These are phyloP conservation scores for Phaeotremella fagi DNA, from an alignment of 768 basidiomycete species.

Conservation along the genomic window DNA sequence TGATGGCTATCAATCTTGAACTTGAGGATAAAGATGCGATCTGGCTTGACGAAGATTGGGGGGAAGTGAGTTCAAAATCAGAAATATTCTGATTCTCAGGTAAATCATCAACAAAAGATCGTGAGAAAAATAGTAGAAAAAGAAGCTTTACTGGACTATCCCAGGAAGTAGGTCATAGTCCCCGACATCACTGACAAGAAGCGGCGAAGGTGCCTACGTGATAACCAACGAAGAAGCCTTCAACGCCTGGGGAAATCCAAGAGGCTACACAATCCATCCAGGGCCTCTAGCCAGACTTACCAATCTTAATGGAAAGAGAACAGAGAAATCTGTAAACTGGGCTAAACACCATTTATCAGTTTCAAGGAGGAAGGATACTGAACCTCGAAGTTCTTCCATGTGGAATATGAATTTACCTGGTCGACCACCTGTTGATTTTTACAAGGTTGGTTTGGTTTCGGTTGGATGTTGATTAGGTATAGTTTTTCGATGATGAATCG, in stretches of 20 bases:
- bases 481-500: constrained; percentile 61
- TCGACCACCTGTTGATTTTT: constrained; percentile 26
- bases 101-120: constrained; percentile 17
- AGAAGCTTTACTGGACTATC: constrained; percentile 54
- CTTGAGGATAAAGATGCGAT: constrained; percentile 55
- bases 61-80: constrained; percentile 1
- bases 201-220: constrained; percentile 57
- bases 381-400: constrained; percentile 57
- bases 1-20: constrained; percentile 55
- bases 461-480: neutral
- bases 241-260: constrained; percentile 59
- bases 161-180: constrained; percentile 49
- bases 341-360: constrained; percentile 62
- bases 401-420: constrained; percentile 66
- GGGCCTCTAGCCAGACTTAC: constrained; percentile 55
- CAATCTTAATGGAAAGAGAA: constrained; percentile 57
- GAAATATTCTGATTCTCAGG: neutral
- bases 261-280: constrained; percentile 63
- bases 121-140: constrained; percentile 7
- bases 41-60: constrained; percentile 56
- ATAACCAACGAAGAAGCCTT: constrained; percentile 56
- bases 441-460: constrained; percentile 8
- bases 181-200: constrained; percentile 5
- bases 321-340: constrained; percentile 63
- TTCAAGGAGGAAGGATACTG: constrained; percentile 59